Evolutionary conservation across 1,284 basidiomycete species (phyloP).

Genomic region (Bondarzewia mesenterica): DNA sequence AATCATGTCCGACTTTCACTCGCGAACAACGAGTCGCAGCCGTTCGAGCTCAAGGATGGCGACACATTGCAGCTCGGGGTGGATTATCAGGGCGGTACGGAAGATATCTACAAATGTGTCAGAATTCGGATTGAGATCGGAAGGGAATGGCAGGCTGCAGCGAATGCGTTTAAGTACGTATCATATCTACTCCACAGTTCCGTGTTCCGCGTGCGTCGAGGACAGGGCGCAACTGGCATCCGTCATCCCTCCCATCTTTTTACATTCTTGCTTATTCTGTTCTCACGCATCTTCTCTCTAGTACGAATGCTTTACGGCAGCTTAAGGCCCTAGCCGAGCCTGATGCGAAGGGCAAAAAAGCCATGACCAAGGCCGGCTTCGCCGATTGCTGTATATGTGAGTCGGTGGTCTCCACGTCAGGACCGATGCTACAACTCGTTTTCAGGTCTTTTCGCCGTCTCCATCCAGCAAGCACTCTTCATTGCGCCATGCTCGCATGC

Average conservation of each 20-base stretch:
- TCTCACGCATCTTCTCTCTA: slow-evolving; percentile 16
- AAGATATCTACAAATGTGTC: slow-evolving; percentile 97
- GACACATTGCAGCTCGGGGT: slow-evolving; percentile 95
- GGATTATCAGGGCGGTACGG: slow-evolving; percentile 95
- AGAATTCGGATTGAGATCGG: slow-evolving; percentile 94
- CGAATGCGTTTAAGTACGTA: slow-evolving; percentile 95
- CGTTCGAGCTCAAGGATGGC: slow-evolving; percentile 84
- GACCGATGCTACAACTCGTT: not conserved
- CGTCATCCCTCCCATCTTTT: too few relatives aligned
- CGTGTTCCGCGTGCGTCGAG: slow-evolving; percentile 3
- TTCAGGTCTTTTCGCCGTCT: slow-evolving; percentile 82
- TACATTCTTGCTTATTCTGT: slow-evolving; percentile 1
- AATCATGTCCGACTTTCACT: slow-evolving; percentile 89
- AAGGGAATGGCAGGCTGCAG: slow-evolving; percentile 81
- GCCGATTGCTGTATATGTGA: slow-evolving; percentile 93
- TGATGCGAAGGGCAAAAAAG: slow-evolving; percentile 21
- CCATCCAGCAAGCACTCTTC: slow-evolving; percentile 93
- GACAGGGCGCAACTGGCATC: too few relatives aligned
- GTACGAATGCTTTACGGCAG: slow-evolving; percentile 76
- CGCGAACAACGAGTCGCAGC: slow-evolving; percentile 75
- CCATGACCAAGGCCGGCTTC: slow-evolving; percentile 42
- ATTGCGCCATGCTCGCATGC: slow-evolving; percentile 96
- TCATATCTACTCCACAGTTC: not conserved
- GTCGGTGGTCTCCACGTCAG: slow-evolving; percentile 19
- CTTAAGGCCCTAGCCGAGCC: slow-evolving; percentile 63